These are phyloP conservation scores for Sinapis alba DNA, from an alignment of 441 rosid genomes.

Conservation along the genomic window DNA sequence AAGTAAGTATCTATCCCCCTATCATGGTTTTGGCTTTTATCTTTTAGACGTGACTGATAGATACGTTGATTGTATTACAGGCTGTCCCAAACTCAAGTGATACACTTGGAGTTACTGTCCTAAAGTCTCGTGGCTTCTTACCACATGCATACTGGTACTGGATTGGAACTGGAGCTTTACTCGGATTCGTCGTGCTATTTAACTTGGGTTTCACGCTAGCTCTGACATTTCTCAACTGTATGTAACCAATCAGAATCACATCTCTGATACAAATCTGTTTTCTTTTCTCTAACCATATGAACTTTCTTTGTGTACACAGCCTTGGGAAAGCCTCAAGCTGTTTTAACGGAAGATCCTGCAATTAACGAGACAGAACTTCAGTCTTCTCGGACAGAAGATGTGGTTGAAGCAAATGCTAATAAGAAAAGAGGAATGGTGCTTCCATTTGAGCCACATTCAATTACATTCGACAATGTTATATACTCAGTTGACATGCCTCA, in stretches of 20 bases:
- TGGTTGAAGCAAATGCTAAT: constrained; percentile 24
- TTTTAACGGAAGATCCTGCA: constrained; percentile 48
- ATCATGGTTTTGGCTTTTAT: not conserved
- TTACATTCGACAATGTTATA: constrained; percentile 60
- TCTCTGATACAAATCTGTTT: not conserved
- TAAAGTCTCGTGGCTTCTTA: constrained; percentile 70
- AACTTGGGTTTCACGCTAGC: constrained; percentile 69
- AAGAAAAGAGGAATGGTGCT: constrained; percentile 81
- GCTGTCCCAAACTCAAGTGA: constrained; percentile 50
- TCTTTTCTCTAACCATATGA: not conserved
- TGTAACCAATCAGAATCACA: constrained; percentile 35
- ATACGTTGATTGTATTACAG: constrained; percentile 41
- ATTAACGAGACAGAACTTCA: constrained; percentile 42
- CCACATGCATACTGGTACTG: constrained; percentile 80
- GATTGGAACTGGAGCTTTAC: constrained; percentile 72
- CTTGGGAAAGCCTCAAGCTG: constrained; percentile 58
- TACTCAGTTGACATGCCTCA: constrained; percentile 80
- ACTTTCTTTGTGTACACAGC: constrained; percentile 53
- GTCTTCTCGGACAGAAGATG: constrained; percentile 38
- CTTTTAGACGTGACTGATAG: constrained; percentile 14
- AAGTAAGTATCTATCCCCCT: constrained; percentile 41
- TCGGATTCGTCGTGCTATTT: constrained; percentile 61
- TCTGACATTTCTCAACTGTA: constrained; percentile 68
- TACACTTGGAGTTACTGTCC: constrained; percentile 63
- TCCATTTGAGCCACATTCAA: constrained; percentile 80